phyloP scores from a whole-genome alignment of 306 rosid species.

The Potentilla sterilis region DNA sequence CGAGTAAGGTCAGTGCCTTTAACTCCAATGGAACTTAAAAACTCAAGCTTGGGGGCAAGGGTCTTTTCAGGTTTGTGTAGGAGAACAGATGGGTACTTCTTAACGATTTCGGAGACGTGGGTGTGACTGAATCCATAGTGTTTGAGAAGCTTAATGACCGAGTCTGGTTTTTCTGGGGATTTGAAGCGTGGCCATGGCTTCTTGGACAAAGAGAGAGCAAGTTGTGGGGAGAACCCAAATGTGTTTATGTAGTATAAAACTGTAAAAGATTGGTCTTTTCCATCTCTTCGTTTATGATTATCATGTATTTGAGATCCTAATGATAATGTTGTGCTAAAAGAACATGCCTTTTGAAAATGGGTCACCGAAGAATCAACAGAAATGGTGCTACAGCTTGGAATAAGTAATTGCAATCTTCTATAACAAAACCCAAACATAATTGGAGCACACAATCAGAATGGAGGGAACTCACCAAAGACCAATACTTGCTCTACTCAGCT shows the following conservation, averaged over 20 bases:
- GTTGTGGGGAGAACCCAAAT: neutral
- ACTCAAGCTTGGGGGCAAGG: neutral
- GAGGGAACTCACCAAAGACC: neutral
- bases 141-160: neutral
- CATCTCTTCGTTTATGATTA: neutral
- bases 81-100: neutral
- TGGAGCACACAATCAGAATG: neutral
- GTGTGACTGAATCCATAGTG: neutral
- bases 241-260: neutral
- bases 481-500: too few species aligned
- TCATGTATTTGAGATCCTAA: neutral
- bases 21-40: neutral
- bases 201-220: neutral
- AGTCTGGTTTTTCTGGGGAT: neutral
- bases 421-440: neutral
- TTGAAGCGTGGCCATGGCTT: neutral
- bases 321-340: neutral
- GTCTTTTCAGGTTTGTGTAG: neutral
- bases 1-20: neutral
- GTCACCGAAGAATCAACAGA: neutral
- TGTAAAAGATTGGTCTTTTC: neutral
- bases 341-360: neutral
- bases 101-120: neutral
- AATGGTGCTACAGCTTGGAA: neutral
- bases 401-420: neutral